Percentiles rank a stretch among this genome's conserved stretches.
These are phyloP conservation scores for Trifolium dubium DNA, from an alignment of 306 rosid species.

Conservation along the genomic window DNA sequence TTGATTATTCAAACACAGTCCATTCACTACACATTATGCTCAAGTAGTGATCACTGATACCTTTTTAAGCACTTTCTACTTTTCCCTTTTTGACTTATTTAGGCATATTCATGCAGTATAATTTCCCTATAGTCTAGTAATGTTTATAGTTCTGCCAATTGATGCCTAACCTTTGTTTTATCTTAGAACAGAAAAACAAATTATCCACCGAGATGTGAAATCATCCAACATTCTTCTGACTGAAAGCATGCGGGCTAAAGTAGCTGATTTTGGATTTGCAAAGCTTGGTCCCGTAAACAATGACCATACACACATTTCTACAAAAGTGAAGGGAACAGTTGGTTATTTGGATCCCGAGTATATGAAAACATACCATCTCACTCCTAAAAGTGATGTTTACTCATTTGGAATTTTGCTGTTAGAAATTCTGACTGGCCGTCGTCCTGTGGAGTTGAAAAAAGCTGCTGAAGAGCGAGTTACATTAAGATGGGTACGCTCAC, in stretches of 20 bases:
- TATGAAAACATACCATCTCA: conserved; percentile 95
- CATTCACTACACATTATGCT: conserved; percentile 23
- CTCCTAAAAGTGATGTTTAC: conserved; percentile 92
- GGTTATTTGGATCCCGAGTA: conserved; percentile 99
- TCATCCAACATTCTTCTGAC: conserved; percentile 98
- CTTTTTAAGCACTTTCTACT: conserved; percentile 17
- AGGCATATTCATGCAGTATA: conserved; percentile 15
- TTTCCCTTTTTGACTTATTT: neutral
- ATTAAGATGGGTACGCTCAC: conserved; percentile 82
- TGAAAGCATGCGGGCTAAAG: conserved; percentile 95
- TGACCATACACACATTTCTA: conserved; percentile 86
- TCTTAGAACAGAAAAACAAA: conserved; percentile 76
- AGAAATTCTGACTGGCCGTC: conserved; percentile 86
- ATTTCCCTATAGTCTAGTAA: conserved; percentile 20
- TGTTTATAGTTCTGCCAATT: conserved; percentile 26
- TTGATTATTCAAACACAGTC: conserved; percentile 12
- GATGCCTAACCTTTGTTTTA: conserved; percentile 39
- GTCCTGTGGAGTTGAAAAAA: conserved; percentile 87
- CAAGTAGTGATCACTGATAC: conserved; percentile 8
- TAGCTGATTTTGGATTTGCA: conserved; percentile 98
- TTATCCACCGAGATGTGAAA: conserved; percentile 97
- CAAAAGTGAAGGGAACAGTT: conserved; percentile 99
- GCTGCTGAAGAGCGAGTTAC: conserved; percentile 79
- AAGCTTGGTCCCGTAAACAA: conserved; percentile 77
- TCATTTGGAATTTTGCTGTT: conserved; percentile 90